Conservation (phyloP, 768 basidiomycete species). For the Daedaleopsis sinensis region DNA sequence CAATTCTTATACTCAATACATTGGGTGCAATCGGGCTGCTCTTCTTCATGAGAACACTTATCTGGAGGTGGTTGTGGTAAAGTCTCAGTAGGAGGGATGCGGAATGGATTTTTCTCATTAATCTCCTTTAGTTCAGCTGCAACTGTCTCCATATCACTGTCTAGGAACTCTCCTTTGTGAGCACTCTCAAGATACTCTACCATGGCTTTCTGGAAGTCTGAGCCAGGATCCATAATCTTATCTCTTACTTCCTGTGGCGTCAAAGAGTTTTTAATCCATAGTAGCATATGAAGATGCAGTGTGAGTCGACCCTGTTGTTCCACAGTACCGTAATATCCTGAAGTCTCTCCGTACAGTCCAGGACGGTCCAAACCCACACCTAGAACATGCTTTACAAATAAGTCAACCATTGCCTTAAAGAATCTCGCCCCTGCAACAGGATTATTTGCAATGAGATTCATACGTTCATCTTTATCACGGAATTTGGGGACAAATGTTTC, state of each 20-base stretch:
- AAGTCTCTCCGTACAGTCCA: too few relatives aligned
- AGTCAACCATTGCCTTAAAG: too few relatives aligned
- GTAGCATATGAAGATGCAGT: not conserved
- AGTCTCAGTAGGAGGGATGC: not conserved
- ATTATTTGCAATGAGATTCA: conserved; percentile 11
- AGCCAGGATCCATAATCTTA: not conserved
- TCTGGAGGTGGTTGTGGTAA: not conserved
- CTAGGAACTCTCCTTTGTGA: not conserved
- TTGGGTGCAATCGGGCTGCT: not conserved
- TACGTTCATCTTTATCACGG: conserved; percentile 1
- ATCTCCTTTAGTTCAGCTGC: not conserved
- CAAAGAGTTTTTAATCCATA: not conserved
- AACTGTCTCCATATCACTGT: not conserved
- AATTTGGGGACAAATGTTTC: not conserved
- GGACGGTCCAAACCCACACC: too few relatives aligned
- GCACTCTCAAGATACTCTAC: not conserved
- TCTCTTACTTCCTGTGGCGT: not conserved
- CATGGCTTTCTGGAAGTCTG: not conserved
- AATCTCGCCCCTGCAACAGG: not conserved
- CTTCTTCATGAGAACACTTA: not conserved
- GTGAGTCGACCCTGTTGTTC: too few relatives aligned
- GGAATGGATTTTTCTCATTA: not conserved
- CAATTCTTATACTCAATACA: not conserved
- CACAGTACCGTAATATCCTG: too few relatives aligned
- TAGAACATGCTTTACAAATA: too few relatives aligned